These are phyloP conservation scores for Alternaria ethzedia DNA, from an alignment of 2,329 filamentous ascomycete genomes.

Conservation along the genomic window DNA sequence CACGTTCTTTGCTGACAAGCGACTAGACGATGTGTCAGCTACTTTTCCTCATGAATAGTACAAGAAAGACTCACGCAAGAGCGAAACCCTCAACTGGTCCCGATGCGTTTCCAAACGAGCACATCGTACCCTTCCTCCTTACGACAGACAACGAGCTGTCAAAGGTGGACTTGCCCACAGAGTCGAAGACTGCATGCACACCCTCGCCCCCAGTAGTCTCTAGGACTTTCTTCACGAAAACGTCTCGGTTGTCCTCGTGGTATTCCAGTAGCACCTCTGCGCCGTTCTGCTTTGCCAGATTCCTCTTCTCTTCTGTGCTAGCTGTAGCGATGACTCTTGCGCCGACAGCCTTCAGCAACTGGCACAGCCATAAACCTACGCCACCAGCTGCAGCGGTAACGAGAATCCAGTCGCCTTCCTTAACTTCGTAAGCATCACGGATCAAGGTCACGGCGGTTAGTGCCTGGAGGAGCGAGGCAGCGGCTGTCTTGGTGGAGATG, in stretches of 20 bases:
- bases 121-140: slow-evolving; percentile 76
- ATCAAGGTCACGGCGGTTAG: slow-evolving; percentile 82
- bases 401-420: slow-evolving; percentile 80
- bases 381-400: slow-evolving; percentile 88
- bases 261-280: slow-evolving; percentile 78
- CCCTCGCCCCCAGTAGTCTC: slow-evolving; percentile 76
- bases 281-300: slow-evolving; percentile 71
- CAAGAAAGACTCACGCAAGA: slow-evolving; percentile 60
- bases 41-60: background rate
- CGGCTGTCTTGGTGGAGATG: slow-evolving; percentile 67
- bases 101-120: slow-evolving; percentile 82
- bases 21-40: slow-evolving; percentile 37
- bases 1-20: slow-evolving; percentile 74
- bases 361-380: slow-evolving; percentile 72
- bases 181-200: slow-evolving; percentile 80
- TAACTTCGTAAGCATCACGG: slow-evolving; percentile 73
- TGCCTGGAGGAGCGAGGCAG: slow-evolving; percentile 78
- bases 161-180: slow-evolving; percentile 85
- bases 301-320: slow-evolving; percentile 73
- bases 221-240: slow-evolving; percentile 59
- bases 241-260: slow-evolving; percentile 56
- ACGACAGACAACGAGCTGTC: slow-evolving; percentile 77
- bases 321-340: slow-evolving; percentile 83
- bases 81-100: slow-evolving; percentile 76
- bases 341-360: slow-evolving; percentile 74